phyloP scores from a whole-genome alignment of 2,329 filamentous ascomycete genomes.

The Colletotrichum sp. region DNA sequence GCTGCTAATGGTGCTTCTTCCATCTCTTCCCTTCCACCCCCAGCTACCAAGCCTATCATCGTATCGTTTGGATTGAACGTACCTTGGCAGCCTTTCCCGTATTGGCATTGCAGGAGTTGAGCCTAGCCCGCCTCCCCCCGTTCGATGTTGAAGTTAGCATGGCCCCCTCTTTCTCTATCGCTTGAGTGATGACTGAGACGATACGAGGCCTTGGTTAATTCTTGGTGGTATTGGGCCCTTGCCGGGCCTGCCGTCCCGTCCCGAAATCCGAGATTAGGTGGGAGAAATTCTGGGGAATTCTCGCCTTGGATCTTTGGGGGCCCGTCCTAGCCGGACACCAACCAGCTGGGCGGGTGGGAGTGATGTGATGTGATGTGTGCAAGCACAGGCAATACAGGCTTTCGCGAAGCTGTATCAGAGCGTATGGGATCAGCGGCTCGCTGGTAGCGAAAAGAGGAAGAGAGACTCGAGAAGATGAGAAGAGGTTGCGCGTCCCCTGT shows the following conservation, averaged over 20 bases:
- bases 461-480: slow-evolving; percentile 2
- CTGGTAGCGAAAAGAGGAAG: slow-evolving; percentile 2
- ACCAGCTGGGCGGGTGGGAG: not conserved
- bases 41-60: slow-evolving; percentile 13
- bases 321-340: not conserved
- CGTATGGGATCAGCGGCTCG: slow-evolving; percentile 13
- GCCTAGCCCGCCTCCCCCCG: not conserved
- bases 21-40: slow-evolving; percentile 7
- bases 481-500: slow-evolving; percentile 22
- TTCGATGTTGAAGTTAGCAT: not conserved
- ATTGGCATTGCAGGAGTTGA: not conserved
- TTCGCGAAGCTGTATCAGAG: slow-evolving; percentile 20
- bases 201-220: not conserved
- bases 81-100: slow-evolving; percentile 9
- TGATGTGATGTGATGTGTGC: not conserved
- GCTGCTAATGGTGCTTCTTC: slow-evolving; percentile 6
- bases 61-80: slow-evolving; percentile 17
- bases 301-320: not conserved
- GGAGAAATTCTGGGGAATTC: not conserved
- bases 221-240: not conserved
- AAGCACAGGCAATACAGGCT: slow-evolving; percentile 12
- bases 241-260: not conserved
- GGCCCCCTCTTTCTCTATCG: not conserved
- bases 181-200: not conserved
- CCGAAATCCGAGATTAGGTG: not conserved